Conservation (phyloP, 805 yeast species). For the Hemisphaericaspora nanyangensis region DNA sequence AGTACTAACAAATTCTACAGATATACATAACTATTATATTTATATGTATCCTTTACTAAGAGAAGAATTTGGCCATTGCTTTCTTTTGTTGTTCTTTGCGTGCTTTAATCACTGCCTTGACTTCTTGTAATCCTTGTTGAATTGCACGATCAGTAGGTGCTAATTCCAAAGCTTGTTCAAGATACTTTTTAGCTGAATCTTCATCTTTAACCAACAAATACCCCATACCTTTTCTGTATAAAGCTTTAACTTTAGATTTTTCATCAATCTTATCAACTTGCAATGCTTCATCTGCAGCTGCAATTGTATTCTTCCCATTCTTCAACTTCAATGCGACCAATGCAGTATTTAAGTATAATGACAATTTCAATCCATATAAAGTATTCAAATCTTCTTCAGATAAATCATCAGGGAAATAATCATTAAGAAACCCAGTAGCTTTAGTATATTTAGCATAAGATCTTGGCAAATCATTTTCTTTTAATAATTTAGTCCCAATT, state of each 20-base stretch:
- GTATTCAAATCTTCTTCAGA: slow-evolving; percentile 49
- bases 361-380: slow-evolving; percentile 52
- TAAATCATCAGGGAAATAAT: slow-evolving; percentile 70
- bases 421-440: slow-evolving; percentile 64
- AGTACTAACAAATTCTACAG: not conserved
- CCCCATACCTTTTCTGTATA: slow-evolving; percentile 82
- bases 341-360: slow-evolving; percentile 70
- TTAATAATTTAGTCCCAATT: slow-evolving; percentile 74
- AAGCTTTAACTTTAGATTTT: slow-evolving; percentile 76
- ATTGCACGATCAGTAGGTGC: slow-evolving; percentile 76
- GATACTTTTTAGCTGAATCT: slow-evolving; percentile 63
- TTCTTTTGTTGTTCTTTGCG: slow-evolving; percentile 67
- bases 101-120: slow-evolving; percentile 48
- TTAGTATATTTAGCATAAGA: slow-evolving; percentile 71
- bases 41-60: too few relatives aligned
- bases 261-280: slow-evolving; percentile 57
- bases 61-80: slow-evolving; percentile 69
- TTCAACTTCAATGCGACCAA: slow-evolving; percentile 66
- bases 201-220: slow-evolving; percentile 59
- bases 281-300: slow-evolving; percentile 63
- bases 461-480: slow-evolving; percentile 51
- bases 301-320: slow-evolving; percentile 50
- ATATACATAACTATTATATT: not conserved
- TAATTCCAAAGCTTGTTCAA: slow-evolving; percentile 59
- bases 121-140: slow-evolving; percentile 56